Evolutionary conservation across 768 basidiomycete genomes (phyloP), one percentile per base, ranked within the genome.

Genomic region (Rickenella mellea): DNA sequence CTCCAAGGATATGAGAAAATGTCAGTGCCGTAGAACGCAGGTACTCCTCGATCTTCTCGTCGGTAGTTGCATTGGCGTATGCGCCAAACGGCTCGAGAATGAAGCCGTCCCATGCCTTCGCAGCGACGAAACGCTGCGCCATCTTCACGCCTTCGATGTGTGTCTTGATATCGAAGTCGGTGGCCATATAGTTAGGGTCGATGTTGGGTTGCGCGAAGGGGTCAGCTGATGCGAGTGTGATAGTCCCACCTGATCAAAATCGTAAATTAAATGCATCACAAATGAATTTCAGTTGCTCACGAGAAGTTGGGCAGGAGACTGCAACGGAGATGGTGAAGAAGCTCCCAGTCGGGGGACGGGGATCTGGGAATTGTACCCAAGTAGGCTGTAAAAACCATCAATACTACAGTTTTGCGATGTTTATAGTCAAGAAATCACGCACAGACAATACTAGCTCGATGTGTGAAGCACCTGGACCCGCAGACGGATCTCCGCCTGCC

Each of bases 131-230:
- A 2, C 26, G 20, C 11, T 31, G 28, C 5, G 26, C 51, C 20
- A 12, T 19, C 22, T 41, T 33, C 28, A 55, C 36, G 1, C 33
- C 39, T 21, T 51, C 22, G n/a, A 28, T 24, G 30, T 50, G 42
- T n/a, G 41, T 40, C 25, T 32, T 27, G 24, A 50, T 31, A 46
- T 52, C 54, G 40, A 51, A 48, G 28, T 25, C 32, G 31, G 14
- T 42, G 3, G 44, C 45, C 26, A 64, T 59, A 58, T 67, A 65
- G 41, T 60, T 59, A 1, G 67, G 65, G 50, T 71, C 61, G 53
- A 73, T 70, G 12, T 52, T 37, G 1, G 71, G 70, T 26, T 50
- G 25, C 26, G 57, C 57, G 58, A 71, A 71, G 11, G 67, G 55
- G 47, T 60, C 52, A 19, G 58, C 58, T 6, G 64, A 63, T 42